phyloP scores from a whole-genome alignment of 306 rosid species.

The Ochetophila trinervis region DNA sequence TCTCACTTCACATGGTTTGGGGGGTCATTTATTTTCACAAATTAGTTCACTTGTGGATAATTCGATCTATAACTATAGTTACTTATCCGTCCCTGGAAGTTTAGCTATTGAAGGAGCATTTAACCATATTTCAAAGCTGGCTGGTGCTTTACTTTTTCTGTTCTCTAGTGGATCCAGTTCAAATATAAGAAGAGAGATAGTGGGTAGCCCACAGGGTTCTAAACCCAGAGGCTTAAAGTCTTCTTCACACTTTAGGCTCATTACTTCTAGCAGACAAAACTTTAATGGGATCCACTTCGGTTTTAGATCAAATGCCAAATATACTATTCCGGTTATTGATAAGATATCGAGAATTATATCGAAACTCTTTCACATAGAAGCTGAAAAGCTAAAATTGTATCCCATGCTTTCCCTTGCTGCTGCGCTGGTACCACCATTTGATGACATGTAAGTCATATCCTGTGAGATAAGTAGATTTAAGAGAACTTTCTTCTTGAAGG shows the following conservation, averaged over 20 bases:
- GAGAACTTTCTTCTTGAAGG: not conserved
- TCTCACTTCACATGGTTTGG: slow-evolving; percentile 34
- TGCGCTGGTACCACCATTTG: slow-evolving; percentile 72
- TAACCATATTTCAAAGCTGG: slow-evolving; percentile 49
- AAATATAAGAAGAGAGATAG: slow-evolving; percentile 40
- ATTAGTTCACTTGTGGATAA: slow-evolving; percentile 49
- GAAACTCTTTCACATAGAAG: slow-evolving; percentile 53
- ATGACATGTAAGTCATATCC: slow-evolving; percentile 55
- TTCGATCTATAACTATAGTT: slow-evolving; percentile 39
- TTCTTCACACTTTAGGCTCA: slow-evolving; percentile 39
- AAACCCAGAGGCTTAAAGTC: slow-evolving; percentile 29
- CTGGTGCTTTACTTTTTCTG: slow-evolving; percentile 55
- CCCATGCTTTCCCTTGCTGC: slow-evolving; percentile 67
- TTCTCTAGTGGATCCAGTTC: slow-evolving; percentile 41
- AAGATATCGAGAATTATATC: slow-evolving; percentile 49
- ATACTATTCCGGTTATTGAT: slow-evolving; percentile 30
- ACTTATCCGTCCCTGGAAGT: slow-evolving; percentile 45
- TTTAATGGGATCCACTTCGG: slow-evolving; percentile 42
- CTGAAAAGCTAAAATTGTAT: slow-evolving; percentile 43
- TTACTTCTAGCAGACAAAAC: slow-evolving; percentile 36
- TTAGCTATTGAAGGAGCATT: slow-evolving; percentile 60
- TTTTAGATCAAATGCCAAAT: slow-evolving; percentile 41
- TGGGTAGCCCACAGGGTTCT: slow-evolving; percentile 37
- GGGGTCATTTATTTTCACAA: slow-evolving; percentile 46
- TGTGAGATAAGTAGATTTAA: slow-evolving; percentile 15